A percentile compares a stretch with the other conserved stretches of the same genome.
Conservation (phyloP, 1,284 basidiomycete genomes). For the Puccinia triticina region DNA sequence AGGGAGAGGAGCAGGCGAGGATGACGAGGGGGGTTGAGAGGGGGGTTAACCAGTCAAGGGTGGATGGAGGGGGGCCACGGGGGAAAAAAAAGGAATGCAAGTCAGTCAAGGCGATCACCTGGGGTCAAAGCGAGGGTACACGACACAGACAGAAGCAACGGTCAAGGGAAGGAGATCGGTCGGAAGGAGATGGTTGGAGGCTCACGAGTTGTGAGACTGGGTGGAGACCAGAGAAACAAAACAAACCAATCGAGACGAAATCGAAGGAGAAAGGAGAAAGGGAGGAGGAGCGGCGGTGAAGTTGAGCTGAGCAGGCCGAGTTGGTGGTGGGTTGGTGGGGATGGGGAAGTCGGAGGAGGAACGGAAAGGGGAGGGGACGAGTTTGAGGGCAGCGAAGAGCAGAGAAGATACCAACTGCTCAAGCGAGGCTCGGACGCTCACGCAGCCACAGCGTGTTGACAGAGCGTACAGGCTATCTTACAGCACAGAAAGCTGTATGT, state of each 20-base stretch:
- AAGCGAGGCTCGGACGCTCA: too few relatives aligned
- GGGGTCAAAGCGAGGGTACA: slow-evolving; percentile 40
- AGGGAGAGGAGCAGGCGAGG: slow-evolving; percentile 30
- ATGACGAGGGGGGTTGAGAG: slow-evolving; percentile 20
- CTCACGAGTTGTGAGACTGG: slow-evolving; percentile 38
- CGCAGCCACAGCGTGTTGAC: not conserved
- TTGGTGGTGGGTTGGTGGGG: slow-evolving; percentile 54
- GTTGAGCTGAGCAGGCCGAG: slow-evolving; percentile 62
- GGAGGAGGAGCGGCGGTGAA: slow-evolving; percentile 59
- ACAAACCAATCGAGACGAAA: slow-evolving; percentile 17
- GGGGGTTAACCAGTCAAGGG: not conserved
- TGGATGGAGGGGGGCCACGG: not conserved
- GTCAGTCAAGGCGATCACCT: slow-evolving; percentile 41
- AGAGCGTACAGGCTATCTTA: not conserved
- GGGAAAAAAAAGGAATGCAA: slow-evolving; percentile 42
- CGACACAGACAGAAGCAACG: slow-evolving; percentile 47
- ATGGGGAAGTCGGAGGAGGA: slow-evolving; percentile 1
- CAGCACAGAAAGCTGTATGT: too few relatives aligned
- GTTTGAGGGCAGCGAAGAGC: too few relatives aligned
- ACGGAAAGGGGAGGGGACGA: not conserved
- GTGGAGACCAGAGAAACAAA: slow-evolving; percentile 31
- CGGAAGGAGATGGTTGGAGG: slow-evolving; percentile 51
- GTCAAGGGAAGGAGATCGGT: slow-evolving; percentile 45
- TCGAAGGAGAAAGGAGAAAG: slow-evolving; percentile 44
- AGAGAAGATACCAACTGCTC: not conserved